A percentile compares a stretch with the other conserved stretches of the same genome.
Conservation (phyloP, 257 asterid genomes). For the Dorcoceras hygrometricum region DNA sequence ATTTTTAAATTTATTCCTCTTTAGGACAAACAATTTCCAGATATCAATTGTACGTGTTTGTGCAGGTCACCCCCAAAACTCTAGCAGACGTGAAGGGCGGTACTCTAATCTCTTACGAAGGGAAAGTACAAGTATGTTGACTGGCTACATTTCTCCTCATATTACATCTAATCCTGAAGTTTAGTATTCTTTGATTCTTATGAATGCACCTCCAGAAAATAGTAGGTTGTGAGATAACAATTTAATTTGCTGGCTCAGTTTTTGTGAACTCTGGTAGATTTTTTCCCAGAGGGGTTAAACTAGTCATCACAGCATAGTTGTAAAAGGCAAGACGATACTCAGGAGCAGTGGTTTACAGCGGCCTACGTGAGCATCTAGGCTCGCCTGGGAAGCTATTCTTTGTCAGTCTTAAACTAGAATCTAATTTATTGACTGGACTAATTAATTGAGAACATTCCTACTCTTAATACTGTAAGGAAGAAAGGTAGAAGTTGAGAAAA, state of each 20-base stretch:
- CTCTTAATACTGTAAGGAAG: too few relatives aligned
- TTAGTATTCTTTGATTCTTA: conserved; percentile 3
- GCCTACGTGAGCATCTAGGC: too few relatives aligned
- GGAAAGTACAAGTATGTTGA: conserved; percentile 78
- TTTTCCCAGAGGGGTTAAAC: conserved; percentile 17
- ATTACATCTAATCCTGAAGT: conserved; percentile 12
- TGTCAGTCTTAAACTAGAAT: too few relatives aligned
- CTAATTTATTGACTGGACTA: too few relatives aligned
- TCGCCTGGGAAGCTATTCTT: too few relatives aligned
- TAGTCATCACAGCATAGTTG: too few relatives aligned
- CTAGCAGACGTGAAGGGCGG: conserved; percentile 99
- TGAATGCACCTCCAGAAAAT: not conserved
- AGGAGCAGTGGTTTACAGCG: too few relatives aligned
- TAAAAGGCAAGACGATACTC: too few relatives aligned
- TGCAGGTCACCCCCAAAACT: conserved; percentile 98
- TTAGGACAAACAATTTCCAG: conserved; percentile 3
- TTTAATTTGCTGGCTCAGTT: conserved; percentile 16
- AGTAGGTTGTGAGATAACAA: conserved; percentile 3
- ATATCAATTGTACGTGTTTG: conserved; percentile 17
- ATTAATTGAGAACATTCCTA: too few relatives aligned
- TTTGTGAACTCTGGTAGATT: conserved; percentile 5
- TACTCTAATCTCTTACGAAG: conserved; percentile 88
- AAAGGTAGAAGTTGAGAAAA: too few relatives aligned
- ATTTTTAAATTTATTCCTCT: conserved; percentile 6
- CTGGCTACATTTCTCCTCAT: conserved; percentile 5